Percentiles rank a stretch among this genome's conserved stretches.
These are phyloP conservation scores for Cystobasidiopsis lactophilus DNA, from an alignment of 768 basidiomycete species.

Conservation along the genomic window DNA sequence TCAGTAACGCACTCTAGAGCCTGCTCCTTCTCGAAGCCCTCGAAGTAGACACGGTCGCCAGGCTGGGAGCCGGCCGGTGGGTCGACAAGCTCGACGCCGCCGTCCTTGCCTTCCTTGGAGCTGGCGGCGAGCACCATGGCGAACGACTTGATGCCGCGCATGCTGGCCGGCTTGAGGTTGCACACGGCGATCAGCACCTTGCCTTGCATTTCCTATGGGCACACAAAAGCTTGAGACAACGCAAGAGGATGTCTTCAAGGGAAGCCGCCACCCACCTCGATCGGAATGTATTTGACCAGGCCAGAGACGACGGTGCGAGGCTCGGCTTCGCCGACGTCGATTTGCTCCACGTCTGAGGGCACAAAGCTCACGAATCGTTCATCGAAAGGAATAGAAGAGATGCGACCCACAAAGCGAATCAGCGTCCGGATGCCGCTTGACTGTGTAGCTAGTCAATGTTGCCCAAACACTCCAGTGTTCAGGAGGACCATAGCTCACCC, in stretches of 20 bases:
- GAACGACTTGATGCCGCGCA: constrained; percentile 94
- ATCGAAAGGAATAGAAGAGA: background rate
- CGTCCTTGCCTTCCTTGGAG: constrained; percentile 45
- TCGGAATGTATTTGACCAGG: constrained; percentile 84
- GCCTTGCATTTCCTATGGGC: constrained; percentile 9
- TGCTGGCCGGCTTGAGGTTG: constrained; percentile 83
- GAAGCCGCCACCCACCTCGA: no score
- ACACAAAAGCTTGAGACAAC: constrained; percentile 29
- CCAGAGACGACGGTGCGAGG: constrained; percentile 94
- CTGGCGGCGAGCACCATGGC: constrained; percentile 84
- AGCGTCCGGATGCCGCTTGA: constrained; percentile 89
- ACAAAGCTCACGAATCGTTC: background rate
- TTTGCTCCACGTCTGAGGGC: constrained; percentile 40
- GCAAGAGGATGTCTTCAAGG: constrained; percentile 61
- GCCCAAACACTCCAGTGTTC: no score
- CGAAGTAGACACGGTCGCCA: constrained; percentile 86
- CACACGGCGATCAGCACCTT: constrained; percentile 17
- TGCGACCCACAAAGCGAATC: constrained; percentile 61
- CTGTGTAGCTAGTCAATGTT: no score
- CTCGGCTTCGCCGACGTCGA: constrained; percentile 83
- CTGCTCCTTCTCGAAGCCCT: constrained; percentile 68
- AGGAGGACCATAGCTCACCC: no score
- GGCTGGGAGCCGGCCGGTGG: constrained; percentile 69
- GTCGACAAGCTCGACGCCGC: constrained; percentile 71
- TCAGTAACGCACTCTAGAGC: constrained; percentile 11